phyloP scores from a whole-genome alignment of 2,329 filamentous ascomycete species.

The Pseudonectria foliicola region DNA sequence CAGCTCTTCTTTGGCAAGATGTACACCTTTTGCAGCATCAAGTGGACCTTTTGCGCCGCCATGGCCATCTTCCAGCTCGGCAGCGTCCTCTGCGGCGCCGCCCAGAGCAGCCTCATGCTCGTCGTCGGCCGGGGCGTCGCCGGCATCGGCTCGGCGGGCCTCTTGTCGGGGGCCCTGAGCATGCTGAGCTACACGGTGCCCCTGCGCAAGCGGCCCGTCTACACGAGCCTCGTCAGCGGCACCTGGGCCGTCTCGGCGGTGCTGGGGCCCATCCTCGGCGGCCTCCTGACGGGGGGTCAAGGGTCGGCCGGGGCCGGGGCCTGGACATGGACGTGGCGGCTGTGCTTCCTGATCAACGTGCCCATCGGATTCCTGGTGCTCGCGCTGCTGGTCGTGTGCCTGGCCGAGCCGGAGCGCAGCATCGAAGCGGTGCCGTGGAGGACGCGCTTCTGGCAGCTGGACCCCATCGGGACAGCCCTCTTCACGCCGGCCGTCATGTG shows the following conservation, averaged over 20 bases:
- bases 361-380: slow-evolving; percentile 30
- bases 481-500: slow-evolving; percentile 35
- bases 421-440: slow-evolving; percentile 19
- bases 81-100: slow-evolving; percentile 32
- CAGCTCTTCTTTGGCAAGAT: slow-evolving; percentile 35
- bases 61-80: slow-evolving; percentile 38
- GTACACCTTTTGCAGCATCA: slow-evolving; percentile 39
- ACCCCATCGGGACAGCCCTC: slow-evolving; percentile 24
- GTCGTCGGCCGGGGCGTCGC: slow-evolving; percentile 30
- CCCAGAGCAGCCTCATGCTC: slow-evolving; percentile 25
- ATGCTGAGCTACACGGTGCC: slow-evolving; percentile 35
- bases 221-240: slow-evolving; percentile 29
- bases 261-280: slow-evolving; percentile 27
- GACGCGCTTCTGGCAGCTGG: slow-evolving; percentile 20
- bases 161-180: slow-evolving; percentile 37
- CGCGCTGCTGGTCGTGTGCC: slow-evolving; percentile 24
- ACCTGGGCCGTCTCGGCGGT: slow-evolving; percentile 41
- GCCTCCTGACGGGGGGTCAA: slow-evolving; percentile 29
- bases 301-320: too few relatives aligned
- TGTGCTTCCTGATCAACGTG: slow-evolving; percentile 36
- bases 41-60: slow-evolving; percentile 31
- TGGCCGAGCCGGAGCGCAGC: slow-evolving; percentile 17
- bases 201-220: slow-evolving; percentile 26
- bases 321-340: slow-evolving; percentile 34
- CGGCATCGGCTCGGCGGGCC: slow-evolving; percentile 36